Base-by-base conservation (phyloP, 106 monocot species). In the Dioscorea zingiberensis region DNA sequence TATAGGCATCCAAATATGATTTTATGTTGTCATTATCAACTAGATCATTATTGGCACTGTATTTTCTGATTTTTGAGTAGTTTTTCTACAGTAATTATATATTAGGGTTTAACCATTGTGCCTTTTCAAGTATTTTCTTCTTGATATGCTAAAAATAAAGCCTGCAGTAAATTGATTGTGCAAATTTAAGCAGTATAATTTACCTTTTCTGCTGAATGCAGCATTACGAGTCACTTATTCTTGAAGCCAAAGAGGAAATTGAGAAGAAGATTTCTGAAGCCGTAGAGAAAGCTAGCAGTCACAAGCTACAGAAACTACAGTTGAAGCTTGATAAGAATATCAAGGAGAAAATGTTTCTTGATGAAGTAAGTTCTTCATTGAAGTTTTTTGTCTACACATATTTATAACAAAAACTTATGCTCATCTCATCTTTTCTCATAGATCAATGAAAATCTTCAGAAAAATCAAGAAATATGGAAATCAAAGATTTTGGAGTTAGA, bases 201-300 rank as follows among this genome's bases (percentile, higher is more conserved):
- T 48, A 32, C 21, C 22, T 12, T 29, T 75, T 53, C 58, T 64
- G 27, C 53, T 69, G 59, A 27, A 29, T 66, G 4, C 69, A 99
- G 98, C 71, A 99, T 64, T 99, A 67, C 76, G 98, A 93, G 67
- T 84, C 89, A 32, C 67, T 80, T 58, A 60, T 93, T 27, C 73
- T 67, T 51, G 93, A 93, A 65, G 56, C 75, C 38, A 82, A 82
- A 63, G 92, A 88, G 30, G 92, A 89, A 60, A 81, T 64, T 69
- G 89, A 87, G 70, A 82, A 66, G 60, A 77, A 86, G 76, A 81
- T 78, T 26, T 60, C 79, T 59, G 71, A 78, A 77, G 84, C 93
- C 26, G 59, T 84, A 68, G 69, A 87, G 57, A 99, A 87, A 58
- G 78, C 80, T 71, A 28, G 75, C 59, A 75, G 24, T 78, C 32